Base-by-base conservation (phyloP, 179 eudicot species). In the Beta lomatogona region DNA sequence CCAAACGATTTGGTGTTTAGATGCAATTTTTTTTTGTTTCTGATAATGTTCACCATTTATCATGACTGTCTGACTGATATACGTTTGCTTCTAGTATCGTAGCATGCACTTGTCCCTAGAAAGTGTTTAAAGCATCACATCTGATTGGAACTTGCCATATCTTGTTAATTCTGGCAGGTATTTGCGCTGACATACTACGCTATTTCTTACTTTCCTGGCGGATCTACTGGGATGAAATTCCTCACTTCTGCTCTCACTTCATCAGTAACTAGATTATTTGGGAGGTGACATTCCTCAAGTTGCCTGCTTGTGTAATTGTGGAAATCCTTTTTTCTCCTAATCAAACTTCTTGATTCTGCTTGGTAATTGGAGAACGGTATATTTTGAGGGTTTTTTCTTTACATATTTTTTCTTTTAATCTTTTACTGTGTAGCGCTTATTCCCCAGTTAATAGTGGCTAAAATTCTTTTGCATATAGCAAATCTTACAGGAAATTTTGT, bases 191-290 rank as follows among this genome's bases (percentile, higher is more conserved):
- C 89, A 80, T 94, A 96, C 92, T 96, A 96, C 75, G 93, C 91
- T 15, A 79, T 96, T 36, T 96, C 99, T 54, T 96, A 96, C 89
- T 96, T 96, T 77, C 99, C 99, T 50, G 99, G 99, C 76, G 99
- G 99, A 77, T 92, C 99, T 53, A 76, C 94, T 22, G 99, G 99
- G 75, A 85, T 96, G 91, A 96, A 92, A 83, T 96, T 94, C 85
- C 83, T 96, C 65, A 83, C 94, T 44, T 94, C 98, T 65, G 92
- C 94, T 75, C 75, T 93, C 79, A 89, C 94, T 63, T 96, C 99
- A 31, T 88, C 97, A 1, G 75, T 93, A 25, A 50, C 85, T 83
- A 91, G 85, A 85, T 91, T 98, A 88, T 93, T 96, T 76, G 97
- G 99, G 85, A 89, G 93, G 88, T 96, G 94, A 96, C 84, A 66